Percentiles rank a stretch among this genome's conserved stretches.
phyloP scores from a whole-genome alignment of 2,329 filamentous ascomycete genomes.

The Dothistroma pini region DNA sequence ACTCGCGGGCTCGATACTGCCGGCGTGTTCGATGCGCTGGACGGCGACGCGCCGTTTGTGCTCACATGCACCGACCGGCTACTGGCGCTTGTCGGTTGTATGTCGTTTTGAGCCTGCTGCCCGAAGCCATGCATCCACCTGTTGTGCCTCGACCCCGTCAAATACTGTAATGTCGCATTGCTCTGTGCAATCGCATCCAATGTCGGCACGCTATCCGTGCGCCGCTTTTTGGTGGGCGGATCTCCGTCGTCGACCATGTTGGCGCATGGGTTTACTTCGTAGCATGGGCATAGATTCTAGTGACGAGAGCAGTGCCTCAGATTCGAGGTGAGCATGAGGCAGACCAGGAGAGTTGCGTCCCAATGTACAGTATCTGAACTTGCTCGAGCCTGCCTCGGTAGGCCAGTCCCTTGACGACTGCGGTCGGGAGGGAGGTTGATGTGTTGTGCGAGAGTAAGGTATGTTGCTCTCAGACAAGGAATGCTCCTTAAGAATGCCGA shows the following conservation, averaged over 20 bases:
- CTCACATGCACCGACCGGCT: not conserved
- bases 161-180: conserved; percentile 17
- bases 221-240: conserved; percentile 6
- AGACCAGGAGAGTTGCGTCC: not conserved
- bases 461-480: not conserved
- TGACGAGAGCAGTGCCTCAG: not conserved
- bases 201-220: conserved; percentile 15
- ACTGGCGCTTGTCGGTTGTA: not conserved
- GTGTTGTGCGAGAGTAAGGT: not conserved
- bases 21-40: not conserved
- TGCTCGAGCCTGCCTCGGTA: not conserved
- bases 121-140: conserved; percentile 21
- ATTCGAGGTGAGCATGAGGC: not conserved
- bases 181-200: conserved; percentile 16
- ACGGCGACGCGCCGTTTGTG: not conserved
- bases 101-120: not conserved
- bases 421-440: not conserved
- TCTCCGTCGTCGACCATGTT: conserved; percentile 11
- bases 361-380: no score
- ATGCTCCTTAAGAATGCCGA: not conserved
- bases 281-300: not conserved
- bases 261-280: not conserved
- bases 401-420: not conserved
- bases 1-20: not conserved
- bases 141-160: conserved; percentile 17